Evolutionary conservation across 2,329 filamentous ascomycete genomes (phyloP), one percentile per base, ranked within the genome.

Genomic region (Pseudofabraea citricarpa): DNA sequence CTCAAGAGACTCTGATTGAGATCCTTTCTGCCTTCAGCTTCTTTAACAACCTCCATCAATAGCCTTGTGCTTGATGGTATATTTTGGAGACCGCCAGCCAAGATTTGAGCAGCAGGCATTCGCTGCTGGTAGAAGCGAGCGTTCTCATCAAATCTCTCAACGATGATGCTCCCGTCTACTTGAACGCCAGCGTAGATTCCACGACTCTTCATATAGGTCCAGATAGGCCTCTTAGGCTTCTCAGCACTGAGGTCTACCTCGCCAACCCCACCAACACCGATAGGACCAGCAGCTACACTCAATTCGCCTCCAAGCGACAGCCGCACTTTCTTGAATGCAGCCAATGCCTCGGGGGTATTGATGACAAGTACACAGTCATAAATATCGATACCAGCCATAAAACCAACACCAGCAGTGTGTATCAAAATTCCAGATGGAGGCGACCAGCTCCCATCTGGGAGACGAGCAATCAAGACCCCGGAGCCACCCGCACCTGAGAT

Each of bases 331-430:
- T 85, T 89, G 60, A 96, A 94, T 1, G 86, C 81, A 54, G 95
- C 86, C 37, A 96, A 69, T 2, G 90, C 89, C 47, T 87, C 76
- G 31, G 86, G 79, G 29, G 85, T 89, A 67, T 95, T 96, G 62
- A 96, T 90, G 27, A 96, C 86, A 7, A 95, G 76, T 8, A 96
- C 86, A 58, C 90, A 95, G 62, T 97, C 91, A 70, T 96, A 97
- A 31, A 95, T 89, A 60, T 97, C 91, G 36, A 95, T 85, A 2
- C 90, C 91, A 4, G 90, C 83, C 46, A 95, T 77, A 59, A 96
- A 96, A 19, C 90, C 91, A 20, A 95, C 75, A 1, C 86, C 89
- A 1, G 88, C 81, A 0, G 91, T 95, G 60, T 97, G 90, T 37
- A 95, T 75, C 69, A 95, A 77, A 51, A 97, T 88, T 36, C 87